phyloP scores from a whole-genome alignment of 371 early-diverging fungal species.

The Zopfochytrium polystomum region DNA sequence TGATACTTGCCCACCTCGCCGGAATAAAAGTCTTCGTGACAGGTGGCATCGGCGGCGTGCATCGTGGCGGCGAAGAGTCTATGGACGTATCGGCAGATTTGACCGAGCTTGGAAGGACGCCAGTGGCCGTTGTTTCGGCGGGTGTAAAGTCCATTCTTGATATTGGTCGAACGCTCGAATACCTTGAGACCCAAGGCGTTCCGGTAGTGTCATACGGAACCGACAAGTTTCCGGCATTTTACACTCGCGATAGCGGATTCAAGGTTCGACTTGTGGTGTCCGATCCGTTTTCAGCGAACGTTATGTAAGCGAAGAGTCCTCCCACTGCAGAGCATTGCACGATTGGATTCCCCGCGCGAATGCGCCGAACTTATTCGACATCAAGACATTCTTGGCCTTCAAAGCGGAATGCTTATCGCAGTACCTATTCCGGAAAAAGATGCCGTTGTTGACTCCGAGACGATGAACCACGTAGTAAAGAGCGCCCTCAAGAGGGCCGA shows the following conservation, averaged over 20 bases:
- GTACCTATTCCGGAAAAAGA: conserved; percentile 80
- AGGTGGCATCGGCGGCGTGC: conserved; percentile 96
- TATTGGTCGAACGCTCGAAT: conserved; percentile 85
- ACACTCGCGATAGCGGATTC: conserved; percentile 71
- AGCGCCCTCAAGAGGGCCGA: conserved; percentile 67
- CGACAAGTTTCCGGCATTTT: conserved; percentile 85
- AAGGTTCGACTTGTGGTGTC: conserved; percentile 33
- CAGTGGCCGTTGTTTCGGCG: conserved; percentile 89
- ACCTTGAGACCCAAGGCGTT: conserved; percentile 91
- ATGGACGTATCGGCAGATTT: conserved; percentile 92
- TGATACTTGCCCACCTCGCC: conserved; percentile 76
- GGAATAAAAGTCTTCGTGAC: conserved; percentile 91
- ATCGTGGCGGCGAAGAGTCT: conserved; percentile 73
- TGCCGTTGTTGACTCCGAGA: conserved; percentile 55
- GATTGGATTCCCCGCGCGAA: conserved; percentile 54
- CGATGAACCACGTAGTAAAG: conserved; percentile 68
- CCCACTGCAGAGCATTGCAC: conserved; percentile 17
- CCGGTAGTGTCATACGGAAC: conserved; percentile 76
- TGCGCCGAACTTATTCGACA: conserved; percentile 70
- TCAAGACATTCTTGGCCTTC: conserved; percentile 61
- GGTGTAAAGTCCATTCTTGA: conserved; percentile 93
- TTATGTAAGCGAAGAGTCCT: neutral
- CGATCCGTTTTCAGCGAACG: neutral
- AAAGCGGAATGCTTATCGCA: conserved; percentile 82
- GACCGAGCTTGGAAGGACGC: conserved; percentile 84